Evolutionary conservation across 768 basidiomycete species (phyloP), one percentile per base, ranked within the genome.

Genomic region (Tylopilus subfusipes): DNA sequence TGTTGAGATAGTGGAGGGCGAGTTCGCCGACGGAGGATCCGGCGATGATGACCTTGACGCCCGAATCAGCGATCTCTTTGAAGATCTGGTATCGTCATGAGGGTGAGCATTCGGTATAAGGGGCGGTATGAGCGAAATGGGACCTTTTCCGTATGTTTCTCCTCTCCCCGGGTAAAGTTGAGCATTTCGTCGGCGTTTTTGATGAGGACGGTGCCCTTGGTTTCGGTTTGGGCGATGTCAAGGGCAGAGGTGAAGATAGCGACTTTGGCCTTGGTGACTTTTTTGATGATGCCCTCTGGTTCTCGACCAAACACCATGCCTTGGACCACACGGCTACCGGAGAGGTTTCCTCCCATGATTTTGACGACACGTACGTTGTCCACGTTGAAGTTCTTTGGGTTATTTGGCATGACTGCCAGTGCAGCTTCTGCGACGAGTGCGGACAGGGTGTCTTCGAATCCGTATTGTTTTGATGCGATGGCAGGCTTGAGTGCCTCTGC

Each of bases 251-350:
- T 98, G 76, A 88, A 99, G 53, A 99, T 90, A 3, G 90, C 96
- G 31, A 99, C 96, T 73, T 98, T 98, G 43, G 87, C 92, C 63
- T 85, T 87, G 48, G 75, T 76, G 10, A 82, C 85, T 65, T 93
- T 93, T 75, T 93, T 94, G 52, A 97, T 68, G 47, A 82, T 78
- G 48, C 93, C 93, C 73, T 99, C 97, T 0, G 97, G 92, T 73
- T 97, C 93, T 43, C 94, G 80, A 34, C 93, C 93, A 60, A 98
- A 98, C 0, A 99, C 97, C 97, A 99, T 99, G 48, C 97, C 97
- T 59, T 90, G 83, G 6, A 99, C 89, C 6, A 99, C 95, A 52
- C 80, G 83, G 72, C 93, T 96, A 22, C 78, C 81, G 4, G 84
- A 71, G n/a, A 99, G 74, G 63, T 81, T 89, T 30, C 97, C 92